phyloP scores from a whole-genome alignment of 768 basidiomycete species.

The Gelatoporia subvermispora region DNA sequence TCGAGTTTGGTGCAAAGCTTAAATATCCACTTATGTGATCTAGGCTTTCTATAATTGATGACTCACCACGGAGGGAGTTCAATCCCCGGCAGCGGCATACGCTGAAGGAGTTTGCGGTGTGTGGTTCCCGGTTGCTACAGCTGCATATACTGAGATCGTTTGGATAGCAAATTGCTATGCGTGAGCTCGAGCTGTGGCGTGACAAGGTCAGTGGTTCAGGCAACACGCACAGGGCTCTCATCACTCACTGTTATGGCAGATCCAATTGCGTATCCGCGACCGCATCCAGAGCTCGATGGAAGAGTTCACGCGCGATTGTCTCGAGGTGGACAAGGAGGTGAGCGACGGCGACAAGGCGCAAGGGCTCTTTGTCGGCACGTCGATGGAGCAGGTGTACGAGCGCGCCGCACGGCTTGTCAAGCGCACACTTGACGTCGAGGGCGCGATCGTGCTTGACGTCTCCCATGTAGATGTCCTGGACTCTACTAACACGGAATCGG shows the following conservation, averaged over 20 bases:
- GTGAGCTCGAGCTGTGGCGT: constrained; percentile 93
- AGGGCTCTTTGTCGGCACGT: constrained; percentile 21
- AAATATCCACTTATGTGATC: background rate
- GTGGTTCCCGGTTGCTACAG: constrained; percentile 6
- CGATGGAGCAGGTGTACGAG: constrained; percentile 89
- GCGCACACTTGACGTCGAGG: constrained; percentile 88
- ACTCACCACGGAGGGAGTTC: constrained; percentile 78
- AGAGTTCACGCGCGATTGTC: constrained; percentile 88
- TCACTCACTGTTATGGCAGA: constrained; percentile 35
- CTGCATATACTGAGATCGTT: background rate
- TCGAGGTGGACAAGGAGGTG: constrained; percentile 76
- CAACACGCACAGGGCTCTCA: background rate
- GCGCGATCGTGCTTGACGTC: constrained; percentile 88
- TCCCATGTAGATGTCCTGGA: constrained; percentile 87
- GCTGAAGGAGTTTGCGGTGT: constrained; percentile 84
- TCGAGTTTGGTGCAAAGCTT: background rate
- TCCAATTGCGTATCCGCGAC: constrained; percentile 86
- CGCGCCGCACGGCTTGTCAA: constrained; percentile 87
- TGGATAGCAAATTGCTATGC: constrained; percentile 75
- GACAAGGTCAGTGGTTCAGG: constrained; percentile 59
- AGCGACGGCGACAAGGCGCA: constrained; percentile 32
- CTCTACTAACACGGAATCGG: constrained; percentile 53
- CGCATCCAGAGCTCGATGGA: constrained; percentile 96
- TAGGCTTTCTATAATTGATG: constrained; percentile 81
- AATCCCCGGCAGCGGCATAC: constrained; percentile 86